A percentile compares a stretch with the other conserved stretches of the same genome.
These are phyloP conservation scores for Ophiocordyceps unilateralis DNA, from an alignment of 2,329 filamentous ascomycete species.

Conservation along the genomic window DNA sequence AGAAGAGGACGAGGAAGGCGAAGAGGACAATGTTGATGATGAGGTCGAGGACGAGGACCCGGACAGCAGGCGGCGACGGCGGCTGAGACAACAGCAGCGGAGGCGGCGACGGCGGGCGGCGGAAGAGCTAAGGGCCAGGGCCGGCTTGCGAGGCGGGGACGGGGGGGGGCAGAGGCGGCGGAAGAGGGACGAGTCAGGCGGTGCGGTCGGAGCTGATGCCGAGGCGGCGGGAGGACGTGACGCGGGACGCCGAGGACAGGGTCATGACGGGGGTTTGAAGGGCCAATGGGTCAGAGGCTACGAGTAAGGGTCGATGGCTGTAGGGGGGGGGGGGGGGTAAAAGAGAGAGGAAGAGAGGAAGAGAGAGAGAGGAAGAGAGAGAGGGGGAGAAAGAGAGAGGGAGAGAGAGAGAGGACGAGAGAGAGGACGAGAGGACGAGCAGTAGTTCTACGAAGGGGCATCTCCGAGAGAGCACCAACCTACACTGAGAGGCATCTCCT, in stretches of 20 bases:
- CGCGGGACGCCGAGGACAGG: neutral
- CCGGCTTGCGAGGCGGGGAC: neutral
- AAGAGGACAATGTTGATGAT: constrained; percentile 1
- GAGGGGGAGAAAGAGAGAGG: too few species aligned
- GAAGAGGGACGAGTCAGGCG: neutral
- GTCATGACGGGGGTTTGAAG: too few species aligned
- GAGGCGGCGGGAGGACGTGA: neutral
- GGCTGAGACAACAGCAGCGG: neutral
- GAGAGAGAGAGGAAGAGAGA: too few species aligned
- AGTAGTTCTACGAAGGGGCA: too few species aligned
- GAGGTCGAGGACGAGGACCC: constrained; percentile 6
- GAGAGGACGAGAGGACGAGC: too few species aligned
- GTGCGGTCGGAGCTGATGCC: neutral
- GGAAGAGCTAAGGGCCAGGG: neutral
- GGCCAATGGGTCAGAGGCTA: too few species aligned
- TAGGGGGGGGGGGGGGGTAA: too few species aligned
- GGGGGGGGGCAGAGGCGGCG: neutral
- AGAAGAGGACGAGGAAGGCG: constrained; percentile 8
- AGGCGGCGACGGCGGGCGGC: neutral
- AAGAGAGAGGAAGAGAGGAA: too few species aligned
- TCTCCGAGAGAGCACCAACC: too few species aligned
- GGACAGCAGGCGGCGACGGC: constrained; percentile 4
- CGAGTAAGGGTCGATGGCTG: too few species aligned
- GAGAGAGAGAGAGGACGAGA: too few species aligned
- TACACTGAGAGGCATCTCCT: too few species aligned